Base-by-base conservation (phyloP, 495 filamentous ascomycete genomes). In the Penicillium lagena region DNA sequence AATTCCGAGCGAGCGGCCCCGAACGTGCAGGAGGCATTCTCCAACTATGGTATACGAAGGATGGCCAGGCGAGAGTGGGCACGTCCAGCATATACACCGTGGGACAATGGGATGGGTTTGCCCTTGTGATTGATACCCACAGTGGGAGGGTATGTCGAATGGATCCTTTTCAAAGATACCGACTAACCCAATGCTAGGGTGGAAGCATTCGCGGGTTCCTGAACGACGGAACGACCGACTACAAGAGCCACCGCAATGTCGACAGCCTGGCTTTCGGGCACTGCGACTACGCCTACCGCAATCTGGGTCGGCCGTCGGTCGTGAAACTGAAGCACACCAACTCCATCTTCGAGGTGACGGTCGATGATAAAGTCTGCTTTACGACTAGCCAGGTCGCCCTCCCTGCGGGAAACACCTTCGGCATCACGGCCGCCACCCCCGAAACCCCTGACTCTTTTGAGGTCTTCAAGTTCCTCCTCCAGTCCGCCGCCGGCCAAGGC, bases 401-500 rank as follows among this genome's bases (percentile, higher is more conserved):
- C 29, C 90, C 93, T 8, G 58, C 75, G 7, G 86, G 85, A 54
- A 94, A 97, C 66, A 79, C 78, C 62, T 88, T 95, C 47, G 93
- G 93, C 57, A 68, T 98, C 49, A 85, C 86, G 2, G 93, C 91
- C 29, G 86, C 85, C 4, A 89, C 88, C 7, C 87, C 89, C 27
- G 90, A 96, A 47, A 90, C 79, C 51, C 88, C 93, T 0, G 93
- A 98, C 62, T 94, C 89, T 27, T 95, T 95, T 60, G 93, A 98
- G 65, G 63, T 93, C 48, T 91, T 89, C 73, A 95, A 91, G 54
- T 79, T 97, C 55, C 68, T 86, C 32, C 73, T 90, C 31, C 75
- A 81, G 57, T 79, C 66, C 30, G 53, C 59, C 40, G 49, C 42
- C 40, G 64, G 40, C 61, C 65, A 51, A 58, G 67, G 37, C 44